Evolutionary conservation across 495 filamentous ascomycete genomes (phyloP), one percentile per base, ranked within the genome.

Genomic region (Staphylotrichum tortipilum): DNA sequence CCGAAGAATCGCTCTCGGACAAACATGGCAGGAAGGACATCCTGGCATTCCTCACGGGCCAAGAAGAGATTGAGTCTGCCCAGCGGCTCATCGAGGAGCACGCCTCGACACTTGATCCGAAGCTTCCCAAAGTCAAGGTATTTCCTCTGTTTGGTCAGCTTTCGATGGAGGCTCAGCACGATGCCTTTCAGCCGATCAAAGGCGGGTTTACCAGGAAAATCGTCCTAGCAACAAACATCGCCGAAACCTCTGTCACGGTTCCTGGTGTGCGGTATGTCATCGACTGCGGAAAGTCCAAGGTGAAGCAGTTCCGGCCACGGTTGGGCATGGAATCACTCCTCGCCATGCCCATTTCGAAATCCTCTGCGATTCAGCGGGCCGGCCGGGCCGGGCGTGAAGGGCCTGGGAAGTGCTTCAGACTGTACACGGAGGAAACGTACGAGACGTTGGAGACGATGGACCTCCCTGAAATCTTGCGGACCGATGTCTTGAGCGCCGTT

Each of bases 241-340:
- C 94, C 19, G 94, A 99, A 60, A 97, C 94, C 0, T 99, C 94
- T 1, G 84, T 99, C 46, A 99, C 94, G 0, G 89, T 99, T 0
- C 82, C 91, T 7, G 94, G 94, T 2, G 89, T 99, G 4, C 80
- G 89, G 3, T 88, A 80, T 58, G 94, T 99, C 24, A 74, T 99
- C 24, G 94, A 99, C 62, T 85, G 86, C 58, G 94, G 94, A 21
- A 95, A 95, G 59, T 85, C 84, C 4, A 99, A 97, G 62, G 79
- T 90, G 43, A 96, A 95, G 64, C 85, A 95, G 51, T 97, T 90
- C 68, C 82, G 89, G 2, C 78, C 85, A 10, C 76, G 82, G 0
- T 76, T 97, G 0, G 89, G 88, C 8, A 78, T 99, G 56, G 92
- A 96, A 44, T 95, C 92, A 1, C 77, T 99, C 14, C 76, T 97